These are phyloP conservation scores for Pseudocercospora fuligena DNA, from an alignment of 2,329 filamentous ascomycete genomes.

Conservation along the genomic window DNA sequence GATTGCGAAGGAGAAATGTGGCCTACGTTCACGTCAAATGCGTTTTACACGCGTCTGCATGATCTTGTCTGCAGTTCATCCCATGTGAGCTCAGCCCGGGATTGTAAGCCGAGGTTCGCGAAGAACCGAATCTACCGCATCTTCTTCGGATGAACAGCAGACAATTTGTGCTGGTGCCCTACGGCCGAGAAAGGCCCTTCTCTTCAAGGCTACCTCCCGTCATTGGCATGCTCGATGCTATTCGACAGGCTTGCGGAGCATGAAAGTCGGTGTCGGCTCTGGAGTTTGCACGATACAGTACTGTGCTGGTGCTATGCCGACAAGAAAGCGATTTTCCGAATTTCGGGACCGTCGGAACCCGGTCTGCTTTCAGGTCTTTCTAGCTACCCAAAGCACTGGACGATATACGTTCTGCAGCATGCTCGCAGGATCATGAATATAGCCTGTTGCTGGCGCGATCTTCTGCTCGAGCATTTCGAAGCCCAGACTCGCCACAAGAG, in stretches of 20 bases:
- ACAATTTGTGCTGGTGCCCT: neutral
- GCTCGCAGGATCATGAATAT: constrained; percentile 82
- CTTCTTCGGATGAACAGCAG: neutral
- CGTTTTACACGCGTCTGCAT: neutral
- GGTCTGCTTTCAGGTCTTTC: constrained; percentile 58
- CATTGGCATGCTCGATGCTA: neutral
- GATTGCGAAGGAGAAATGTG: neutral
- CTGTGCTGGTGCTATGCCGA: neutral
- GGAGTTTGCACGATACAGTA: neutral
- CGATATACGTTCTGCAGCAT: constrained; percentile 85
- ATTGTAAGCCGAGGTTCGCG: neutral
- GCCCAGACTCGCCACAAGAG: constrained; percentile 73
- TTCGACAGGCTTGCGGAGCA: neutral
- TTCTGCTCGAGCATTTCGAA: constrained; percentile 66
- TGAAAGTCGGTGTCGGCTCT: neutral
- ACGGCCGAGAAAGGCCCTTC: neutral
- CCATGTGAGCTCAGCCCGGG: neutral
- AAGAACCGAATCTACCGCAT: neutral
- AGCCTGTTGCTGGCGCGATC: constrained; percentile 68
- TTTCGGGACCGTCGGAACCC: neutral
- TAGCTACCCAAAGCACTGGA: constrained; percentile 83
- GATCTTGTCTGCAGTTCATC: neutral
- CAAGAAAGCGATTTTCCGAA: neutral
- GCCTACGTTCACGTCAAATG: neutral
- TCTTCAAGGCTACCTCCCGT: neutral